These are phyloP conservation scores for Sindora glabra DNA, from an alignment of 306 rosid species.

Conservation along the genomic window DNA sequence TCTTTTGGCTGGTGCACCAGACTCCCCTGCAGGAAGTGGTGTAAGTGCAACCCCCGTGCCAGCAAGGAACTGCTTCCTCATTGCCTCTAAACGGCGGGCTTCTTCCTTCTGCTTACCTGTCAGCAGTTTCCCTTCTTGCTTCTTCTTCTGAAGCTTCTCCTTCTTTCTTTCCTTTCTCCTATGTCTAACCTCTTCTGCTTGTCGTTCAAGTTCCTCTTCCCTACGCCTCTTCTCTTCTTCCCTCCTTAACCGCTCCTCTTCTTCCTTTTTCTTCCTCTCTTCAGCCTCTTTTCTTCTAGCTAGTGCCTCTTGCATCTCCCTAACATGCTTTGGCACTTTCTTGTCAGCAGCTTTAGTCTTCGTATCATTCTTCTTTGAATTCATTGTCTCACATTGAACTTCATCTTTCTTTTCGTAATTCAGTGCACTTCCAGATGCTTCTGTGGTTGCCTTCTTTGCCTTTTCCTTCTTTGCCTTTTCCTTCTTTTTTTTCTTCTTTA, in stretches of 20 bases:
- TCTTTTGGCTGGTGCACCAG: constrained; percentile 51
- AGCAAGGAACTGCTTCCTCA: constrained; percentile 71
- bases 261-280: constrained; percentile 72
- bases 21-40: constrained; percentile 43
- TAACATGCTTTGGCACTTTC: constrained; percentile 95
- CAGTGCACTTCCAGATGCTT: constrained; percentile 32
- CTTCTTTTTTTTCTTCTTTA: constrained; percentile 94
- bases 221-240: constrained; percentile 79
- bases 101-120: constrained; percentile 85
- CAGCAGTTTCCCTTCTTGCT: constrained; percentile 63
- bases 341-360: constrained; percentile 73
- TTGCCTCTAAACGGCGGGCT: constrained; percentile 63
- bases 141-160: constrained; percentile 59
- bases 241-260: constrained; percentile 77
- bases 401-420: constrained; percentile 39
- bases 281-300: constrained; percentile 85
- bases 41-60: constrained; percentile 40
- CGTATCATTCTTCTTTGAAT: constrained; percentile 59
- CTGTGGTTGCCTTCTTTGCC: constrained; percentile 65
- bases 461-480: constrained; percentile 75
- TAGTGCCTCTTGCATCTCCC: constrained; percentile 96
- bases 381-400: constrained; percentile 32
- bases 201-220: constrained; percentile 76
- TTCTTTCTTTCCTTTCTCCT: constrained; percentile 84
- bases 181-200: constrained; percentile 79